Conservation (phyloP, 352 stramenopile genomes). For the Peronospora destructor region DNA sequence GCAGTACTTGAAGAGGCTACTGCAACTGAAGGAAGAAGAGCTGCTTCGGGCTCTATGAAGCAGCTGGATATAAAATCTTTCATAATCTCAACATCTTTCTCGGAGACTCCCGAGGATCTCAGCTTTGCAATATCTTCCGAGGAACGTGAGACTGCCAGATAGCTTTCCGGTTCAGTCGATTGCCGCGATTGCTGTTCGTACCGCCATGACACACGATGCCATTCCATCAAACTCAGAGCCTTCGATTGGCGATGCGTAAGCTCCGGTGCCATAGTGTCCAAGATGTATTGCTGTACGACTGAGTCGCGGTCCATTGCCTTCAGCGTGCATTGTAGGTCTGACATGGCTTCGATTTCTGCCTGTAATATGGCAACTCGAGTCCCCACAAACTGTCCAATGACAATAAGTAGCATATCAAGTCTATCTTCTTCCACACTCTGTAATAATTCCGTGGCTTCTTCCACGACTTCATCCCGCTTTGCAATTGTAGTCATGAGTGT, state of each 20-base stretch:
- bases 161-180: constrained; percentile 41
- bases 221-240: constrained; percentile 70
- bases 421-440: constrained; percentile 81
- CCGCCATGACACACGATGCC: constrained; percentile 65
- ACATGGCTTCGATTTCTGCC: constrained; percentile 74
- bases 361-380: constrained; percentile 77
- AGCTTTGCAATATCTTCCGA: constrained; percentile 45
- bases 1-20: constrained; percentile 8
- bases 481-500: constrained; percentile 60
- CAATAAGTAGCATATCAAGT: constrained; percentile 76
- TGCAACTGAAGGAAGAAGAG: constrained; percentile 25
- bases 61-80: constrained; percentile 83
- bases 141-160: constrained; percentile 30
- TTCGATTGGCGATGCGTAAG: constrained; percentile 76
- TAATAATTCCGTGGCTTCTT: constrained; percentile 68
- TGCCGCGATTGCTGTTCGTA: constrained; percentile 37
- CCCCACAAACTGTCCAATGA: constrained; percentile 82
- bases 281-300: constrained; percentile 81
- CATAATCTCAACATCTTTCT: constrained; percentile 74
- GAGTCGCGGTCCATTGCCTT: constrained; percentile 76
- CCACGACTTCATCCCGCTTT: constrained; percentile 70
- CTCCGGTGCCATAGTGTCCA: constrained; percentile 74
- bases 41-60: constrained; percentile 59
- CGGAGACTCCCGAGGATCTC: constrained; percentile 50
- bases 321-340: constrained; percentile 54